Conservation (phyloP, 305 asterid species). For the Solanum aculeatissimum region DNA sequence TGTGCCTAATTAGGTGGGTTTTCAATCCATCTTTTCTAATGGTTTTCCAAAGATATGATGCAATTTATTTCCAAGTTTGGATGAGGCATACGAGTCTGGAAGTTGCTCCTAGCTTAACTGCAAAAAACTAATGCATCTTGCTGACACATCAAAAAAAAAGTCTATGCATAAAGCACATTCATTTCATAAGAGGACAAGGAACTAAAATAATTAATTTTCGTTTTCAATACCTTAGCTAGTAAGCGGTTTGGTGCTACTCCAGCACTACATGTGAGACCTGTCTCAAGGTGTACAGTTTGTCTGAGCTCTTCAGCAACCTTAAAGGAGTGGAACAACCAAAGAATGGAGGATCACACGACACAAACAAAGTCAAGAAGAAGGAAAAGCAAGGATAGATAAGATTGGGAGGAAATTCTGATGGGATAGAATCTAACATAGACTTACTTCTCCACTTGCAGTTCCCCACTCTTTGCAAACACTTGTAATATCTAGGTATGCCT, state of each 20-base stretch:
- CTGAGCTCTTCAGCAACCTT: constrained; percentile 91
- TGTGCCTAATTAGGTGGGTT: constrained; percentile 7
- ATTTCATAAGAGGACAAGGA: neutral
- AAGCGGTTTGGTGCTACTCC: constrained; percentile 89
- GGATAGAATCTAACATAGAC: constrained; percentile 6
- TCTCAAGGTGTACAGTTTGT: constrained; percentile 50
- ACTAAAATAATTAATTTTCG: neutral
- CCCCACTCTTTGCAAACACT: constrained; percentile 52
- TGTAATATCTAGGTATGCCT: constrained; percentile 93
- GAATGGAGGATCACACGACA: neutral
- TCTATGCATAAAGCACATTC: neutral
- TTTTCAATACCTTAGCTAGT: constrained; percentile 75
- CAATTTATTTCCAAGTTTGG: constrained; percentile 66
- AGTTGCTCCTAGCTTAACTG: neutral
- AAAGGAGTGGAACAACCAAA: constrained; percentile 14
- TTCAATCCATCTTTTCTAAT: constrained; percentile 7
- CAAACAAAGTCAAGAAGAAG: neutral
- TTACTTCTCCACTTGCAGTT: constrained; percentile 68
- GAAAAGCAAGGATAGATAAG: neutral
- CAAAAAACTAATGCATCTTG: neutral
- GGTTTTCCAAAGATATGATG: constrained; percentile 67
- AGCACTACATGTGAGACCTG: constrained; percentile 98
- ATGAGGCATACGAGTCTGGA: constrained; percentile 44
- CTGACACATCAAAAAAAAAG: neutral
- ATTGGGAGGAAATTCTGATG: neutral